Conservation (phyloP, 2,329 filamentous ascomycete species). For the Colletotrichum tofieldiae region DNA sequence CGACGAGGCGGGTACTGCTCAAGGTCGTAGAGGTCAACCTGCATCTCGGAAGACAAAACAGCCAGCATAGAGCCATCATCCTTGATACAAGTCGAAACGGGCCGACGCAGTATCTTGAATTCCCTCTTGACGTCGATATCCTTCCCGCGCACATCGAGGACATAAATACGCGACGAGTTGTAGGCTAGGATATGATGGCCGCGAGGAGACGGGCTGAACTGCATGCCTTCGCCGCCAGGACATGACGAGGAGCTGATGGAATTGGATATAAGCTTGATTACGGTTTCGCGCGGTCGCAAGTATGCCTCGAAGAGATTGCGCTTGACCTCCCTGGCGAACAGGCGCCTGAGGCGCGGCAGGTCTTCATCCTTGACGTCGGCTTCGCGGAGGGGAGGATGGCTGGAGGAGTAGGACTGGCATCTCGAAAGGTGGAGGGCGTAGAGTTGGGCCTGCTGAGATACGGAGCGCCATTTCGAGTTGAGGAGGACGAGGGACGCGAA, state of each 20-base stretch:
- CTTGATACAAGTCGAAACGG: conserved; percentile 82
- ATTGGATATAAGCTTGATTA: conserved; percentile 86
- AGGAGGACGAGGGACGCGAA: conserved; percentile 78
- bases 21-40: conserved; percentile 89
- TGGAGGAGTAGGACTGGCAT: conserved; percentile 72
- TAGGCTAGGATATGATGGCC: conserved; percentile 84
- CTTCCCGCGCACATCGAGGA: conserved; percentile 77
- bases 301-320: conserved; percentile 85
- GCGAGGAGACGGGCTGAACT: conserved; percentile 84
- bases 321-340: conserved; percentile 80
- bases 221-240: conserved; percentile 88
- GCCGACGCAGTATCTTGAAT: conserved; percentile 83
- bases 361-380: conserved; percentile 61
- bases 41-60: conserved; percentile 85
- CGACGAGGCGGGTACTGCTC: conserved; percentile 75
- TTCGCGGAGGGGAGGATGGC: conserved; percentile 59
- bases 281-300: conserved; percentile 77
- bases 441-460: conserved; percentile 75
- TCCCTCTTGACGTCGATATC: conserved; percentile 79
- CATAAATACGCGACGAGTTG: conserved; percentile 88
- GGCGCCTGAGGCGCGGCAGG: conserved; percentile 73
- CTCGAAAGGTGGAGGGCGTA: conserved; percentile 75
- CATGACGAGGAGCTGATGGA: conserved; percentile 88
- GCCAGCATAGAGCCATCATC: conserved; percentile 84
- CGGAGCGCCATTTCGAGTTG: conserved; percentile 76